Percentiles rank a stretch among this genome's conserved stretches.
These are phyloP conservation scores for Delitschia confertaspora DNA, from an alignment of 495 filamentous ascomycete species.

Conservation along the genomic window DNA sequence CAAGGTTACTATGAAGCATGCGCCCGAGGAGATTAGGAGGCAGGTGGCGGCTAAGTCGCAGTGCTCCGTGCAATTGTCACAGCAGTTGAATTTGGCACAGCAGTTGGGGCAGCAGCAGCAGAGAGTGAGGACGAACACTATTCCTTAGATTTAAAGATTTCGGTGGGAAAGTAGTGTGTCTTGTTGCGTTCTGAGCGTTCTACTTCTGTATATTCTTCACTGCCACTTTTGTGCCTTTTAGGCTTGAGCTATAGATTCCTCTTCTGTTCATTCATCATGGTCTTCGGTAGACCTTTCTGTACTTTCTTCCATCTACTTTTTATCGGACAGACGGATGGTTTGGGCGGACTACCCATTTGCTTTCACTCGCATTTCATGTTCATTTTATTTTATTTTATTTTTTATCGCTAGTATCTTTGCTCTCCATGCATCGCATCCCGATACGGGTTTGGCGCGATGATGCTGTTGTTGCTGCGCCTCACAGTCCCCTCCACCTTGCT, in stretches of 20 bases:
- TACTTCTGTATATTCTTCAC: background rate
- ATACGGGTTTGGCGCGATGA: no score
- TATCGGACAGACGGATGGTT: background rate
- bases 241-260: background rate
- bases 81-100: background rate
- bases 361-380: background rate
- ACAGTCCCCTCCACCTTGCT: background rate
- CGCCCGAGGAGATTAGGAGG: constrained; percentile 23
- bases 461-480: background rate
- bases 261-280: background rate
- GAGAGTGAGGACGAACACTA: background rate
- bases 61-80: no score
- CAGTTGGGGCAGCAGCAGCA: background rate
- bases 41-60: constrained; percentile 15
- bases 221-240: background rate
- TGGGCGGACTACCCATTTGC: background rate
- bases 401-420: background rate
- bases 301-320: background rate
- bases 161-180: no score
- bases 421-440: background rate
- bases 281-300: background rate
- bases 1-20: constrained; percentile 20
- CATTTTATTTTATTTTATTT: background rate
- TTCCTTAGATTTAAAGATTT: no score
- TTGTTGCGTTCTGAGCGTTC: background rate